Conservation (phyloP, 2,329 filamentous ascomycete species). For the Huntiella abstrusa region DNA sequence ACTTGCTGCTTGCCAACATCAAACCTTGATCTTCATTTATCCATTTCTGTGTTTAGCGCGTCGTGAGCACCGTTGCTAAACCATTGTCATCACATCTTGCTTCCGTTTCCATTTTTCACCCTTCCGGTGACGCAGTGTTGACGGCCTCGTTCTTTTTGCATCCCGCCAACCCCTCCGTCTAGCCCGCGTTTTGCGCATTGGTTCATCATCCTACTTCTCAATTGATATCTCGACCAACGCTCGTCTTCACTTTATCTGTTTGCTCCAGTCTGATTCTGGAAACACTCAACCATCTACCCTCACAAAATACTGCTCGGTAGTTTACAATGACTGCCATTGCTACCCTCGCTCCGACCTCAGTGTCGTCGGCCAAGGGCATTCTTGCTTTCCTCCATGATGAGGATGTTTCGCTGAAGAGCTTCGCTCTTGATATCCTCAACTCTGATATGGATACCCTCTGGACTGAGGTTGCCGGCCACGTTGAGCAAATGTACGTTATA, state of each 20-base stretch:
- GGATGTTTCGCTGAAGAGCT: conserved; percentile 83
- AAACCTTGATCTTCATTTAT: not conserved
- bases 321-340: conserved; percentile 51
- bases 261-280: not conserved
- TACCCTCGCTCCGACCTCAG: conserved; percentile 54
- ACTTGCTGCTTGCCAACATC: not conserved
- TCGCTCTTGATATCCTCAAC: conserved; percentile 87
- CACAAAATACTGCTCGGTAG: not conserved
- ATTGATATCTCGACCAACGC: conserved; percentile 12
- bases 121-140: no score
- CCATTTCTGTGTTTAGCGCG: no score
- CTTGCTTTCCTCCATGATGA: conserved; percentile 91
- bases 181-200: not conserved
- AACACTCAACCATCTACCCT: not conserved
- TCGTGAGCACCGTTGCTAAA: no score
- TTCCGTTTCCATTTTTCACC: no score
- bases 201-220: conserved; percentile 5
- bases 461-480: conserved; percentile 85
- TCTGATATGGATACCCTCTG: conserved; percentile 92
- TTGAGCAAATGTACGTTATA: conserved; percentile 66
- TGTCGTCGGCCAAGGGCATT: conserved; percentile 76
- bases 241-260: conserved; percentile 8
- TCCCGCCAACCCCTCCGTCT: not conserved
- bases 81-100: no score
- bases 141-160: no score